Percentiles rank a stretch among this genome's conserved stretches.
Evolutionary conservation across 805 yeast species (phyloP).

Genomic region (Wickerhamiella kurtzmanii): DNA sequence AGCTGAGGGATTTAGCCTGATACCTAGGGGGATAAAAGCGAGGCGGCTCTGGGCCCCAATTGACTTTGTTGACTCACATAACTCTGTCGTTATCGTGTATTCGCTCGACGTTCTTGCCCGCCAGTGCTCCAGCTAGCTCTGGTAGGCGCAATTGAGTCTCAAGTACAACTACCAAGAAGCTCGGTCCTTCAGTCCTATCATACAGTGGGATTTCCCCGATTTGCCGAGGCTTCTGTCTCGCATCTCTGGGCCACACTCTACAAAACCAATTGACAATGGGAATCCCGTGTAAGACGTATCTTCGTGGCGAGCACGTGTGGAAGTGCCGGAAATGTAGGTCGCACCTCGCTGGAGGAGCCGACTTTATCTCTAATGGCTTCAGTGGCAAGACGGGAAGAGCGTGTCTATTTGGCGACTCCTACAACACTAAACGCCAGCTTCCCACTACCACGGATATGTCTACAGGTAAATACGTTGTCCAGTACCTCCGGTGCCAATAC

Average conservation of each 20-base stretch:
- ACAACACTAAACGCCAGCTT: constrained; percentile 5
- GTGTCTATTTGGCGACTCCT: background rate
- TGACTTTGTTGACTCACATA: background rate
- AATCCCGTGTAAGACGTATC: constrained; percentile 1
- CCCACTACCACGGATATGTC: constrained; percentile 7
- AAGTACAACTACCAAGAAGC: too few relatives aligned
- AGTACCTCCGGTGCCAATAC: constrained; percentile 9
- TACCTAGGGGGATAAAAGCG: too few relatives aligned
- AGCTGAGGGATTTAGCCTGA: background rate
- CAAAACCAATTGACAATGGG: background rate
- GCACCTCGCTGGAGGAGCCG: background rate
- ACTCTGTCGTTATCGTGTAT: too few relatives aligned
- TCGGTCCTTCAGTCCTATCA: too few relatives aligned
- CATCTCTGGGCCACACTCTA: background rate
- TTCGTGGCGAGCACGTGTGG: background rate
- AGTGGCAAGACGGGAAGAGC: constrained; percentile 1
- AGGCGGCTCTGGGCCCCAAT: too few relatives aligned
- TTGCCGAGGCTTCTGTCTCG: background rate
- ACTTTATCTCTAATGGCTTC: background rate
- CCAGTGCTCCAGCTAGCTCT: too few relatives aligned
- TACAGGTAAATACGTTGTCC: constrained; percentile 10
- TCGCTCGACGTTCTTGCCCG: too few relatives aligned
- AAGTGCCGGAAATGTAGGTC: background rate
- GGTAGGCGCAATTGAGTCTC: background rate
- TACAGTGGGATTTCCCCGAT: background rate